Conservation (phyloP, 345 rosid species). For the Xanthoceras sorbifolium region DNA sequence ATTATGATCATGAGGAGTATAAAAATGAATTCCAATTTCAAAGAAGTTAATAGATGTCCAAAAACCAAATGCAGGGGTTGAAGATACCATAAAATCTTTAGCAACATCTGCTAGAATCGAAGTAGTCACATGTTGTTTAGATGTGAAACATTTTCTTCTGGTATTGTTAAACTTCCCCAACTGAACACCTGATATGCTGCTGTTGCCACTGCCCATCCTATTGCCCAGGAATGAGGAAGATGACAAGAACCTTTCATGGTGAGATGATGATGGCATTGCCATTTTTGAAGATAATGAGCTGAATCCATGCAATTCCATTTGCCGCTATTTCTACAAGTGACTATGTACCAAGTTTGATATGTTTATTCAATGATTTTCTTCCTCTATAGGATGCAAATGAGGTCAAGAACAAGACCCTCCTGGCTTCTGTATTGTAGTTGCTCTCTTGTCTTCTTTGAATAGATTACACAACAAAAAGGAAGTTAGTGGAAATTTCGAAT, state of each 20-base stretch:
- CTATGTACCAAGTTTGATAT: background rate
- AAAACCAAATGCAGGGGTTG: background rate
- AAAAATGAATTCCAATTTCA: background rate
- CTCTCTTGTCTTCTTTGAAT: slow-evolving; percentile 14
- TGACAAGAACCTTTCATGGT: slow-evolving; percentile 26
- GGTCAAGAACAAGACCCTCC: slow-evolving; percentile 10
- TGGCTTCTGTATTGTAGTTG: background rate
- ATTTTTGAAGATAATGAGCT: slow-evolving; percentile 22
- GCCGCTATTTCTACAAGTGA: background rate
- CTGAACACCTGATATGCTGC: slow-evolving; percentile 29
- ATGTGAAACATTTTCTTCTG: slow-evolving; percentile 23
- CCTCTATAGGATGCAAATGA: slow-evolving; percentile 17
- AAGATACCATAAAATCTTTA: slow-evolving; percentile 51
- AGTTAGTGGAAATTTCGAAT: background rate
- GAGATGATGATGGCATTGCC: slow-evolving; percentile 28
- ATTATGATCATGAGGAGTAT: background rate
- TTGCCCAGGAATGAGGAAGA: slow-evolving; percentile 39
- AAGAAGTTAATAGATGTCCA: background rate
- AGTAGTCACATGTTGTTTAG: slow-evolving; percentile 28
- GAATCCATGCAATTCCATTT: slow-evolving; percentile 18
- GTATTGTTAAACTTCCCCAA: slow-evolving; percentile 23
- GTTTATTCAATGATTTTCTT: slow-evolving; percentile 12
- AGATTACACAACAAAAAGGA: slow-evolving; percentile 16
- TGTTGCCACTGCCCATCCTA: slow-evolving; percentile 19
- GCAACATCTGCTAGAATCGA: slow-evolving; percentile 58